Conservation (phyloP, 1,139 yeast genomes). For the Candida pseudoviswanathii region DNA sequence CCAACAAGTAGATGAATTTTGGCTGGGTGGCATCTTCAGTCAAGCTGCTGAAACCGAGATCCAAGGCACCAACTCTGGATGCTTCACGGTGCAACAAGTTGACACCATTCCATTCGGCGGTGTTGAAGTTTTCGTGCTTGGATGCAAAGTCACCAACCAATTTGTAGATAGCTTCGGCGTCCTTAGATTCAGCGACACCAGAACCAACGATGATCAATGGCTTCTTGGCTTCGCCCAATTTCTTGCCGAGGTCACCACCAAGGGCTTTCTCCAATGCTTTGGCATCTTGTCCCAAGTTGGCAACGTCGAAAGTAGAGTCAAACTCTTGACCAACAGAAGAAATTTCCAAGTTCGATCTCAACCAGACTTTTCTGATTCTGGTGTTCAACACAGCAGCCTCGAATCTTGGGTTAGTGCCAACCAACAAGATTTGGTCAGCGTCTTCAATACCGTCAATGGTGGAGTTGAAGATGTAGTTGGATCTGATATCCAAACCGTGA, state of each 20-base stretch:
- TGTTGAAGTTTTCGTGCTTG: slow-evolving; percentile 61
- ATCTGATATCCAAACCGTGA: slow-evolving; percentile 73
- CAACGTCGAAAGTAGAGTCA: slow-evolving; percentile 72
- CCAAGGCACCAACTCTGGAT: slow-evolving; percentile 83
- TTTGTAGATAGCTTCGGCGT: slow-evolving; percentile 64
- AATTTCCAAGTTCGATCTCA: slow-evolving; percentile 65
- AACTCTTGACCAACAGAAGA: slow-evolving; percentile 76
- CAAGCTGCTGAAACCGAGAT: slow-evolving; percentile 72
- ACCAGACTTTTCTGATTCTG: slow-evolving; percentile 83
- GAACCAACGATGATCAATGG: slow-evolving; percentile 86
- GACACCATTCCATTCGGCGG: slow-evolving; percentile 80
- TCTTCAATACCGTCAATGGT: slow-evolving; percentile 79
- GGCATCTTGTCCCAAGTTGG: slow-evolving; percentile 65
- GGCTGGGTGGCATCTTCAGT: slow-evolving; percentile 58
- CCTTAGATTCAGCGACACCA: slow-evolving; percentile 71
- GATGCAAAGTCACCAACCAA: slow-evolving; percentile 64
- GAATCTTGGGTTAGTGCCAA: slow-evolving; percentile 87
- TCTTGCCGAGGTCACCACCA: slow-evolving; percentile 69
- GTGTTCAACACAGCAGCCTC: slow-evolving; percentile 91
- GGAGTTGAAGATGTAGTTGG: slow-evolving; percentile 81
- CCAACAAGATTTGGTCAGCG: slow-evolving; percentile 76
- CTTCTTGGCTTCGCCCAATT: slow-evolving; percentile 64
- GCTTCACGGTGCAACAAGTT: slow-evolving; percentile 86
- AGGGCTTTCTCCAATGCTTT: slow-evolving; percentile 63
- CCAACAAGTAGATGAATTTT: slow-evolving; percentile 77